phyloP scores from a whole-genome alignment of 2,329 filamentous ascomycete species.

The Fonsecaea erecta region DNA sequence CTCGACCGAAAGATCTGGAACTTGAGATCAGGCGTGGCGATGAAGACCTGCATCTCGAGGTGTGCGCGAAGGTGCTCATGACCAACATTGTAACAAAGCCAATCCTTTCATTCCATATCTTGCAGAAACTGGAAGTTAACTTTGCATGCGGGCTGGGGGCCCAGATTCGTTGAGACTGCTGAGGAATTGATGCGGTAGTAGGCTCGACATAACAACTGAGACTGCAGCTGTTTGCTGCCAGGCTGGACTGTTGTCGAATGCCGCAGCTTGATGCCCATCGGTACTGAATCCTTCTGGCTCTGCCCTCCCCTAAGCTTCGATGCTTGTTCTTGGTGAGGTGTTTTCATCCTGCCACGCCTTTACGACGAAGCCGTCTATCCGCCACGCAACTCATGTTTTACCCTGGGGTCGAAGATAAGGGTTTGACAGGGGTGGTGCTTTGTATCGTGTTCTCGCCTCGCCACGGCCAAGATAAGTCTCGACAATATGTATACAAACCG shows the following conservation, averaged over 20 bases:
- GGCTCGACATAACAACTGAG: neutral
- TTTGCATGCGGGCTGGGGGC: neutral
- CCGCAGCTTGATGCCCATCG: neutral
- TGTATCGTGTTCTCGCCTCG: conserved; percentile 28
- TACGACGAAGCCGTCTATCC: neutral
- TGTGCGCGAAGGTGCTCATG: conserved; percentile 12
- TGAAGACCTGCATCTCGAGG: conserved; percentile 34
- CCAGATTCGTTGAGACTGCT: neutral
- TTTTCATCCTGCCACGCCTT: neutral
- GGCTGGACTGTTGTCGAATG: neutral
- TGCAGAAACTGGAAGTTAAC: neutral
- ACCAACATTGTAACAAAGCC: neutral
- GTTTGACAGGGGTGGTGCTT: conserved; percentile 25
- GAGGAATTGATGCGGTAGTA: neutral
- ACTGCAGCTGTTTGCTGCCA: neutral
- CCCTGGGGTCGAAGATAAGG: conserved; percentile 1
- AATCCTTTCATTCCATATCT: neutral
- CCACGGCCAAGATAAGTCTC: conserved; percentile 34
- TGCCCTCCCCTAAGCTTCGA: neutral
- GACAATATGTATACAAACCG: conserved; percentile 34
- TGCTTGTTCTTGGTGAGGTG: neutral
- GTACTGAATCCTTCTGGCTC: neutral
- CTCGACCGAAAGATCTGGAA: conserved; percentile 31
- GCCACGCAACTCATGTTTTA: neutral
- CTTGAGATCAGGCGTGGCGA: conserved; percentile 36